These are phyloP conservation scores for Friedmanniomyces simplex DNA, from an alignment of 495 filamentous ascomycete species.

Conservation along the genomic window DNA sequence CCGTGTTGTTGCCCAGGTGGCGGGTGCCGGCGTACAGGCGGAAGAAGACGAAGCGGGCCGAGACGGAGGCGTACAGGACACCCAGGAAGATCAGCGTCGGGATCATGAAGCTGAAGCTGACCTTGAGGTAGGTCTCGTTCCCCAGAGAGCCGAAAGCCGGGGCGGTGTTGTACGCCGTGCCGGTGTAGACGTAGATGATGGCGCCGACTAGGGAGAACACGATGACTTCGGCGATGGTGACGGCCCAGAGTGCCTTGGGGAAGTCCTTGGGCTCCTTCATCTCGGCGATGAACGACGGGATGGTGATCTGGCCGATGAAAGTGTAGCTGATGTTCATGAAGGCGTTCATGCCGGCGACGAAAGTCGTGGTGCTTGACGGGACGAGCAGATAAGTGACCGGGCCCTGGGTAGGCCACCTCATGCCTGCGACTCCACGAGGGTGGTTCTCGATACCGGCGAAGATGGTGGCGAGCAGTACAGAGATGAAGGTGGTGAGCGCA, in stretches of 20 bases:
- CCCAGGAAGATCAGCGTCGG: constrained; percentile 84
- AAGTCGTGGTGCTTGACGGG: constrained; percentile 61
- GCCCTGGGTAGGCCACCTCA: constrained; percentile 36
- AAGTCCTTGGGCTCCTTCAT: constrained; percentile 82
- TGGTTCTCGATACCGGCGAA: constrained; percentile 65
- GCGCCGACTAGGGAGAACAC: constrained; percentile 67
- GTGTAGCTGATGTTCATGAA: constrained; percentile 89
- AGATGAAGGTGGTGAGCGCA: constrained; percentile 77
- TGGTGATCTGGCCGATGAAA: constrained; percentile 85
- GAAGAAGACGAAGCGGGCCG: constrained; percentile 77
- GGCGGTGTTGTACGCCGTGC: constrained; percentile 69
- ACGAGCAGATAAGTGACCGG: constrained; percentile 49
- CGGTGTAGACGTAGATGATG: constrained; percentile 70
- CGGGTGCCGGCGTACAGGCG: constrained; percentile 64
- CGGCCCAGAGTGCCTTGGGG: constrained; percentile 78
- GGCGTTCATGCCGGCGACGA: constrained; percentile 66
- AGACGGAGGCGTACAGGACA: constrained; percentile 78
- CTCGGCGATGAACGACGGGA: constrained; percentile 85
- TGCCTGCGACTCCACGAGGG: constrained; percentile 47
- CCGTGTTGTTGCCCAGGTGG: constrained; percentile 66
- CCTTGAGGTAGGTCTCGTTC: constrained; percentile 62
- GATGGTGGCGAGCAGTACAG: constrained; percentile 66
- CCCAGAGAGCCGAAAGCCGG: constrained; percentile 75
- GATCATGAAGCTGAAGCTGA: constrained; percentile 86
- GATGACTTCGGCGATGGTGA: constrained; percentile 75